Conservation (phyloP, 257 asterid genomes). For the Solanum etuberosum region DNA sequence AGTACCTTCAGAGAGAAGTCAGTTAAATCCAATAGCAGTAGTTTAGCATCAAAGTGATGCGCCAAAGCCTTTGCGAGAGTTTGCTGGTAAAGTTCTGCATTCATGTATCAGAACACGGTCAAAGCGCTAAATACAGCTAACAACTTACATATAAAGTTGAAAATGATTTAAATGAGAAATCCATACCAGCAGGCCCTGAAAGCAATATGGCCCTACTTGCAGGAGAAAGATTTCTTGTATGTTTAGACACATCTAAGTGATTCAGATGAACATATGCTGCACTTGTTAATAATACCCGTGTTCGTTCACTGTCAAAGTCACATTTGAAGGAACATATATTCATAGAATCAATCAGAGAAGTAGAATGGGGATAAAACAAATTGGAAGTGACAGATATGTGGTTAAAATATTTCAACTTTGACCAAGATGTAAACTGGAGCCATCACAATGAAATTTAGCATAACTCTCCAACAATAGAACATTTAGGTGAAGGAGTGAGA, state of each 20-base stretch:
- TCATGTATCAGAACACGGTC: not conserved
- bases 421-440: not conserved
- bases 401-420: not conserved
- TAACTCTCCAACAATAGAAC: not conserved
- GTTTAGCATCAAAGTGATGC: constrained; percentile 60
- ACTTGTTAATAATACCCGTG: constrained; percentile 50
- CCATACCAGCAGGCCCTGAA: constrained; percentile 84
- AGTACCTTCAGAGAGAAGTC: constrained; percentile 82
- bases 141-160: not conserved
- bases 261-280: constrained; percentile 88
- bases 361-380: not conserved
- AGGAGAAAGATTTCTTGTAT: constrained; percentile 84
- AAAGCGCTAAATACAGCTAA: not conserved
- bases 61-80: constrained; percentile 86
- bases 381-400: not conserved
- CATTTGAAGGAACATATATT: not conserved
- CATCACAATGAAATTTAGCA: not conserved
- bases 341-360: not conserved
- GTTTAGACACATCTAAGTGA: constrained; percentile 69
- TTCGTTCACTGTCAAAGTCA: constrained; percentile 58
- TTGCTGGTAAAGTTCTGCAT: constrained; percentile 66
- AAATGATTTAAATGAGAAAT: not conserved
- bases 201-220: constrained; percentile 89
- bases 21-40: constrained; percentile 61
- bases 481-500: not conserved